Conservation (phyloP, 2,329 filamentous ascomycete genomes). For the Helotiales sp. region DNA sequence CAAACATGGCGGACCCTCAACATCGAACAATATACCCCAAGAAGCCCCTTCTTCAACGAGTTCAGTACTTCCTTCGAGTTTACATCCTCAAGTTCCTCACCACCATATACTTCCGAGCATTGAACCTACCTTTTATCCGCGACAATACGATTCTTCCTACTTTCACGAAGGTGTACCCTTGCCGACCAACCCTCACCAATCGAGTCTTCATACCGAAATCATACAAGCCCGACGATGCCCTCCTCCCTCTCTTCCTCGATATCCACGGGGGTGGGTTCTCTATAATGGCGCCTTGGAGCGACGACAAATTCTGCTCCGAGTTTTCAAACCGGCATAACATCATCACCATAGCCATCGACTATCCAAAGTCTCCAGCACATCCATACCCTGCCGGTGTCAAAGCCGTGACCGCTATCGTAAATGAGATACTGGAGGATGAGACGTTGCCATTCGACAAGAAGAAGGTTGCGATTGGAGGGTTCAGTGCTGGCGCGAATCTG, state of each 20-base stretch:
- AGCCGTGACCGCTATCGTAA: constrained; percentile 52
- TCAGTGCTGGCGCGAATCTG: constrained; percentile 58
- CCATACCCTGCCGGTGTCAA: constrained; percentile 52
- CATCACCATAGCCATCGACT: constrained; percentile 55
- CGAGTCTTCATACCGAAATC: constrained; percentile 47
- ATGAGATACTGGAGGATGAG: constrained; percentile 50
- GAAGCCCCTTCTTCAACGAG: constrained; percentile 18
- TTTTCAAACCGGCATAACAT: constrained; percentile 49
- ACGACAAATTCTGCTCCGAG: constrained; percentile 53
- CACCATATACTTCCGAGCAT: constrained; percentile 14
- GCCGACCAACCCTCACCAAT: constrained; percentile 34
- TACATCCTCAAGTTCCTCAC: constrained; percentile 24
- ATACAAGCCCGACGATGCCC: constrained; percentile 30
- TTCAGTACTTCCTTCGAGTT: constrained; percentile 19
- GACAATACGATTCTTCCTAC: constrained; percentile 31
- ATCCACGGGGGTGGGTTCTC: constrained; percentile 60
- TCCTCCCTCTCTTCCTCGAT: constrained; percentile 51
- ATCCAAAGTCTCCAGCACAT: constrained; percentile 52
- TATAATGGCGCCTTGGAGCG: constrained; percentile 49
- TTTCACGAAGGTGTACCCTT: constrained; percentile 32
- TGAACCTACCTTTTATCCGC: constrained; percentile 26
- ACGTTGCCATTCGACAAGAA: constrained; percentile 51
- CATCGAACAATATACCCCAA: background rate
- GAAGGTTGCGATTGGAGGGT: constrained; percentile 53
- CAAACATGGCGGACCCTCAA: background rate